Percentiles rank a stretch among this genome's conserved stretches.
Conservation (phyloP, 2,329 filamentous ascomycete genomes). For the Pseudogymnoascus sp. region DNA sequence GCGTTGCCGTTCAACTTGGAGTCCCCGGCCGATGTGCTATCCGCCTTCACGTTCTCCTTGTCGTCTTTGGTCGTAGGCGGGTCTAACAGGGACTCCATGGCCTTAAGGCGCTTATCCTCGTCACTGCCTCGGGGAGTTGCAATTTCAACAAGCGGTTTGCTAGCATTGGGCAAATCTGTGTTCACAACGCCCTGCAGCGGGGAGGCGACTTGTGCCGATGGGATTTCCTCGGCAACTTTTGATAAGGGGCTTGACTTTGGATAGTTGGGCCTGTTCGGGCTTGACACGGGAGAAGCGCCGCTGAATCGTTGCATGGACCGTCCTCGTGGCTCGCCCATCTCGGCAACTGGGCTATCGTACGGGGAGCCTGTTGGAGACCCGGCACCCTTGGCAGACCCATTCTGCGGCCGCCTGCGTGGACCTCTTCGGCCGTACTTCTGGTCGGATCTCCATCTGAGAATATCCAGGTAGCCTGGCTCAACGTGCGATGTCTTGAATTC, state of each 20-base stretch:
- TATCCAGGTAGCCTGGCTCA: conserved; percentile 89
- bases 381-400: conserved; percentile 30
- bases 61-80: conserved; percentile 20
- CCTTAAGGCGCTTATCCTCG: conserved; percentile 21
- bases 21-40: conserved; percentile 14
- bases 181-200: conserved; percentile 16
- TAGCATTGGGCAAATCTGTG: conserved; percentile 18
- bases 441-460: conserved; percentile 89
- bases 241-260: conserved; percentile 66
- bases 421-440: conserved; percentile 73
- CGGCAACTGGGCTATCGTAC: conserved; percentile 58
- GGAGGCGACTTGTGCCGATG: conserved; percentile 18
- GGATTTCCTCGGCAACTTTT: conserved; percentile 62
- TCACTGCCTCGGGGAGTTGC: conserved; percentile 27
- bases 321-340: conserved; percentile 56
- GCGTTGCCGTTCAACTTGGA: conserved; percentile 20
- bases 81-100: conserved; percentile 23
- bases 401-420: conserved; percentile 40
- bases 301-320: conserved; percentile 64
- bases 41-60: conserved; percentile 25
- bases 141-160: conserved; percentile 28
- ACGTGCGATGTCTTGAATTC: conserved; percentile 86
- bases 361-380: conserved; percentile 46
- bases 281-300: conserved; percentile 54
- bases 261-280: conserved; percentile 57